These are phyloP conservation scores for Haematococcus lacustris DNA, from an alignment of 139 green algal species.

Conservation along the genomic window DNA sequence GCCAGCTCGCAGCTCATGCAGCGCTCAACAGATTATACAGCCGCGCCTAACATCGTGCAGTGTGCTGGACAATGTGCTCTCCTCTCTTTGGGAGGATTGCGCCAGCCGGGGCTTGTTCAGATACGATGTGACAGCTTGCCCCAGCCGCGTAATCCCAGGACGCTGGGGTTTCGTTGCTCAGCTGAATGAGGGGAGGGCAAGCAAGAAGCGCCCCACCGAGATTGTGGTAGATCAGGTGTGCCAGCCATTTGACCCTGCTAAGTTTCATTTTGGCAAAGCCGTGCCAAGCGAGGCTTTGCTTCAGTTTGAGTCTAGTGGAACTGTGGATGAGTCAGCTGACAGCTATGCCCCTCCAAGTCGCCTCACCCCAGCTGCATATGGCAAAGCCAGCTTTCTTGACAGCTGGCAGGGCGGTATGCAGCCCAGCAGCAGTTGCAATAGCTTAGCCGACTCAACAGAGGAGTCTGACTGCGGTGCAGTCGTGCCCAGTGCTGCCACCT, in stretches of 20 bases:
- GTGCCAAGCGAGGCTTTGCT: constrained; percentile 87
- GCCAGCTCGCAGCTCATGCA: too few relatives aligned
- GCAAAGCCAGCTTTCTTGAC: too few relatives aligned
- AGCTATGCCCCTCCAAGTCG: too few relatives aligned
- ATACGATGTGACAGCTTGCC: constrained; percentile 89
- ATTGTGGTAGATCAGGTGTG: constrained; percentile 87
- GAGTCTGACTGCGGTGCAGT: too few relatives aligned
- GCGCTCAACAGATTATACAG: too few relatives aligned
- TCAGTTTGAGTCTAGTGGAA: constrained; percentile 76
- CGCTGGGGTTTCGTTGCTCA: constrained; percentile 60
- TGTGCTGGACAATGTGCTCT: constrained; percentile 58
- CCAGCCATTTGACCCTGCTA: constrained; percentile 85
- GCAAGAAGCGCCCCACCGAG: constrained; percentile 95
- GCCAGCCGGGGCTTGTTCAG: constrained; percentile 31
- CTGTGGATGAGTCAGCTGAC: too few relatives aligned
- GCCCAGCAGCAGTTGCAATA: too few relatives aligned
- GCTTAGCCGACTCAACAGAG: too few relatives aligned
- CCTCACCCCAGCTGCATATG: too few relatives aligned
- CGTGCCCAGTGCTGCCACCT: too few relatives aligned
- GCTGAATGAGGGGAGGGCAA: constrained; percentile 90
- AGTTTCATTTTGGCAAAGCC: constrained; percentile 99
- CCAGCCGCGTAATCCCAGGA: constrained; percentile 35
- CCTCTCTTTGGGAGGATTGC: constrained; percentile 72
- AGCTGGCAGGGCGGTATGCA: too few relatives aligned
- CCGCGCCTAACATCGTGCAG: too few relatives aligned